Percentiles rank a stretch among this genome's conserved stretches.
phyloP scores from a whole-genome alignment of 192 early-diverging fungal genomes.

The Martensiomyces pterosporus region DNA sequence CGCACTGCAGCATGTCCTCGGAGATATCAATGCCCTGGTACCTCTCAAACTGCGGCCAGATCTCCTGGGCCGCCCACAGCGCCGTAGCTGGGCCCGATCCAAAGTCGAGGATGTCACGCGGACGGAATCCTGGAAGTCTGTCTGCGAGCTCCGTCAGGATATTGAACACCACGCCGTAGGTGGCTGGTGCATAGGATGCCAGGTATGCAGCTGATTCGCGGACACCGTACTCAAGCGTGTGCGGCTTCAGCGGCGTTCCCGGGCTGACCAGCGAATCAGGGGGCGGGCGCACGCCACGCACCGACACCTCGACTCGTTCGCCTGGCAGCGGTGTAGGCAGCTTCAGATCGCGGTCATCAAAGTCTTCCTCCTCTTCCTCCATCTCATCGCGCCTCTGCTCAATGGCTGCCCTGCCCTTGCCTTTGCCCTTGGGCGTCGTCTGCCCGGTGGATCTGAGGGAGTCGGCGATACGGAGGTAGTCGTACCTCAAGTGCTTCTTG shows the following conservation, averaged over 20 bases:
- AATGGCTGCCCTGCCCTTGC: slow-evolving; percentile 19
- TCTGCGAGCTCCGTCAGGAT: slow-evolving; percentile 60
- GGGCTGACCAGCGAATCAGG: slow-evolving; percentile 32
- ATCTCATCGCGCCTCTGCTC: slow-evolving; percentile 8
- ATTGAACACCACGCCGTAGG: slow-evolving; percentile 66
- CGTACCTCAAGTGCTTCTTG: slow-evolving; percentile 19
- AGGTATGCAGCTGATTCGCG: slow-evolving; percentile 71
- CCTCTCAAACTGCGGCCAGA: slow-evolving; percentile 49
- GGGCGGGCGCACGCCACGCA: slow-evolving; percentile 23
- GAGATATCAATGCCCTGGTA: slow-evolving; percentile 73
- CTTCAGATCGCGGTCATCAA: not conserved
- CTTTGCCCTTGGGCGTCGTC: slow-evolving; percentile 31
- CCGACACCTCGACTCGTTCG: slow-evolving; percentile 20
- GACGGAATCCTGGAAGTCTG: slow-evolving; percentile 61
- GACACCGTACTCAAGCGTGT: slow-evolving; percentile 66
- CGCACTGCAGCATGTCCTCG: slow-evolving; percentile 69
- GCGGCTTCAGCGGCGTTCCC: slow-evolving; percentile 46
- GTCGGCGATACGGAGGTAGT: slow-evolving; percentile 40
- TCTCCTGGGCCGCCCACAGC: slow-evolving; percentile 68
- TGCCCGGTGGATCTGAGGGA: slow-evolving; percentile 36
- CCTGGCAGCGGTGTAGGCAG: slow-evolving; percentile 25
- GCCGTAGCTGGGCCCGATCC: slow-evolving; percentile 80
- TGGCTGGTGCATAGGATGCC: slow-evolving; percentile 57
- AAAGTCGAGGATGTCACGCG: slow-evolving; percentile 68
- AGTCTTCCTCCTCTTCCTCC: slow-evolving; percentile 2